Conservation (phyloP, 108 stramenopile genomes). For the Hondaea fermentalgiana region DNA sequence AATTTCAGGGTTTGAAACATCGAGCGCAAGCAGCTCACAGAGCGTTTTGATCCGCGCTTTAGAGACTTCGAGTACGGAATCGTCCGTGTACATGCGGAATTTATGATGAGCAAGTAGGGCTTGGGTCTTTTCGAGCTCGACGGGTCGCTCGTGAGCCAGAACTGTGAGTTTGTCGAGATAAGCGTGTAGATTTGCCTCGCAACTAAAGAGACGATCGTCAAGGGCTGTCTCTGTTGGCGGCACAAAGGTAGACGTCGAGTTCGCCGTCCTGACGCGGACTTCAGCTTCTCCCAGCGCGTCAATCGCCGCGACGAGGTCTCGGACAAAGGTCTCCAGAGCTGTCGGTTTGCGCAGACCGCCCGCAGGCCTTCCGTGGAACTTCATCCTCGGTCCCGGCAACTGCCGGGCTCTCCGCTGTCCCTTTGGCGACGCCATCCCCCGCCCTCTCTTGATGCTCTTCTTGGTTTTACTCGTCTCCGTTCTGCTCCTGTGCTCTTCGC, state of each 20-base stretch:
- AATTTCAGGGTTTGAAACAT: background rate
- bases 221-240: background rate
- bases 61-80: background rate
- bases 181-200: background rate
- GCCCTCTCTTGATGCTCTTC: too few species aligned
- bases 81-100: background rate
- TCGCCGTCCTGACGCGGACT: background rate
- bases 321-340: background rate
- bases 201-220: background rate
- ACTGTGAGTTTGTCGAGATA: background rate
- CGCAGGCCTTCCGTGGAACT: background rate
- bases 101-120: background rate
- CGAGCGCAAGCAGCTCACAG: background rate
- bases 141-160: background rate
- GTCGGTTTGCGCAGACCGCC: background rate
- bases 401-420: too few species aligned
- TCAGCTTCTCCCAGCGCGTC: background rate
- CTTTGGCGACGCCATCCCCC: too few species aligned
- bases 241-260: background rate
- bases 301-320: background rate
- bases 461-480: too few species aligned
- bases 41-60: background rate
- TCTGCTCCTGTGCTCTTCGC: too few species aligned
- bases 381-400: background rate
- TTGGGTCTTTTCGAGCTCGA: background rate